Evolutionary conservation across 179 eudicot genomes (phyloP).

Genomic region (Heliamphora pulchella): DNA sequence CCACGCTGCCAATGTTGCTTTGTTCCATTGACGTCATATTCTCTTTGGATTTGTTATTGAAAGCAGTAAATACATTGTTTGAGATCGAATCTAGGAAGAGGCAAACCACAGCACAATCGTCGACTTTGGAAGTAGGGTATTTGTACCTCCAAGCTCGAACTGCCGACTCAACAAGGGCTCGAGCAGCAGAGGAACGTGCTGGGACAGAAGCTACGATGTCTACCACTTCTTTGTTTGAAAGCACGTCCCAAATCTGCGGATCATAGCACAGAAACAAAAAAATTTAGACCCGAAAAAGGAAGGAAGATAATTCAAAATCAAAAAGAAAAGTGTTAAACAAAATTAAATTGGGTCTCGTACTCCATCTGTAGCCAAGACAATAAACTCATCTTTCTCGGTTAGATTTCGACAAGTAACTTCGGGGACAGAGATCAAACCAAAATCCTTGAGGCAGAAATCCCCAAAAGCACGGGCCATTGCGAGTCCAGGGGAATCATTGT

Average conservation of each 20-base stretch:
- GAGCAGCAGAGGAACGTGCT: constrained; percentile 56
- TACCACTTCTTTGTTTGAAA: constrained; percentile 75
- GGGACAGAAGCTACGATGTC: constrained; percentile 56
- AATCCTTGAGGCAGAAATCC: constrained; percentile 89
- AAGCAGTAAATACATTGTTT: constrained; percentile 32
- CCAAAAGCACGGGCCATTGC: constrained; percentile 98
- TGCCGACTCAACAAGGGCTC: constrained; percentile 63
- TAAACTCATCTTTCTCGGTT: constrained; percentile 70
- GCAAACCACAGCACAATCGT: constrained; percentile 84
- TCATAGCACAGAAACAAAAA: not conserved
- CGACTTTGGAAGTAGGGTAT: constrained; percentile 86
- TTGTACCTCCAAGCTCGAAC: constrained; percentile 69
- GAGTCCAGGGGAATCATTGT: constrained; percentile 76
- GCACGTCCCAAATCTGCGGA: constrained; percentile 83
- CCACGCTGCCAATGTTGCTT: constrained; percentile 6
- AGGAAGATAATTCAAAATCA: not conserved
- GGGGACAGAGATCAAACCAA: constrained; percentile 77
- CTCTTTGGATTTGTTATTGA: constrained; percentile 27
- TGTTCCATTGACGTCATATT: constrained; percentile 17
- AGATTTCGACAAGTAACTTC: constrained; percentile 58
- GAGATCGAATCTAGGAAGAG: constrained; percentile 55
- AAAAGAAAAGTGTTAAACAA: not conserved
- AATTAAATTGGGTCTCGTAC: constrained; percentile 27
- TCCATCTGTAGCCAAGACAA: constrained; percentile 85
- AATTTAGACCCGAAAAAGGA: not conserved